Evolutionary conservation across 73 alveolate species (phyloP), one percentile per base, ranked within the genome.

Genomic region (Stentor coeruleus): DNA sequence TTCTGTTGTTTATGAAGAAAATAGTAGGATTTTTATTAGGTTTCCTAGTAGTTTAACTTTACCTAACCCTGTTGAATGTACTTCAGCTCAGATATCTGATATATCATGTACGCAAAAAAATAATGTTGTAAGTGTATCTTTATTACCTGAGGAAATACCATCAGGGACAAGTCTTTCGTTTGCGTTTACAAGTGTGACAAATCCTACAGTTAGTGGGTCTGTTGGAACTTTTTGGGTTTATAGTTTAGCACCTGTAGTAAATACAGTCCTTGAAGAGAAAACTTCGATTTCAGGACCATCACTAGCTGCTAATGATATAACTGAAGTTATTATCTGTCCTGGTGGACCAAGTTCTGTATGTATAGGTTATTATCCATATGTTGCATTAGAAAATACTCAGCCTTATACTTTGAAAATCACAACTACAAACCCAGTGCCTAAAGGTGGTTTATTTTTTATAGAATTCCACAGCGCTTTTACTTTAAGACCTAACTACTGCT

Each of bases 191-290:
- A 66, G 39, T 33, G 39, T 66, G 15, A 15, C n/a, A 66, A 66
- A 66, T 66, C 79, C 79, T 20, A 26, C 36, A 20, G 79, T 66
- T 15, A 66, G 79, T 66, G 79, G 79, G 33, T 28, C 0, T 33
- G 79, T 66, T 1, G 79, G 79, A 31, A 66, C 79, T 66, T 66
- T 66, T 33, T 20, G 37, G n/a, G 37, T 66, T 26, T 26, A 20
- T 26, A 26, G 42, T 15, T 66, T 66, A 28, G n/a, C 20, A 26
- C 79, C 79, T 26, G 41, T 66, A 20, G 79, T 66, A 33, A 66
- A 66, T 66, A 66, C 79, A 2, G 37, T 66, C 49, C 14, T 20
- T 33, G 79, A 66, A 20, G 79, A 20, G 0, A 26, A 28, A 1
- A 11, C n/a, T 26, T 20, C 49, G 14, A 1, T 66, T 20, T 20